phyloP scores from a whole-genome alignment of 441 rosid species.

The Bocquillonia castaneifolia region DNA sequence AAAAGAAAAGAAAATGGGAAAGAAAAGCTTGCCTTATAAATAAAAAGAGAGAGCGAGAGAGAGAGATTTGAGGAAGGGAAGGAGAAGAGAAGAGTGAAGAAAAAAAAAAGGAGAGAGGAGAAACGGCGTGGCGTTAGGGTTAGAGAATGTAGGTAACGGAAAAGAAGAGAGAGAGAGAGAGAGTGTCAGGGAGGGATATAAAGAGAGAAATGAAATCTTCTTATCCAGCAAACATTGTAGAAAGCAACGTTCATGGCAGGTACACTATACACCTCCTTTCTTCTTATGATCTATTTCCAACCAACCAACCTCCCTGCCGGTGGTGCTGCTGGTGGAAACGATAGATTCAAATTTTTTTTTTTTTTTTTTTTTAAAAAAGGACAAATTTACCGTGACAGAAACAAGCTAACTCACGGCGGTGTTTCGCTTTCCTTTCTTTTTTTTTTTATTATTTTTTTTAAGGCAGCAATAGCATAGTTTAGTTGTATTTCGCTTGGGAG shows the following conservation, averaged over 20 bases:
- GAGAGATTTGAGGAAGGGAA: neutral
- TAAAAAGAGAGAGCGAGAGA: neutral
- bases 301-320: neutral
- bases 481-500: no score
- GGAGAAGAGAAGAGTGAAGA: conserved; percentile 1
- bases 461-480: no score
- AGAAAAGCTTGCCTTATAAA: conserved; percentile 26
- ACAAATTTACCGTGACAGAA: neutral
- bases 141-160: conserved; percentile 29
- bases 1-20: neutral
- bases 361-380: no score
- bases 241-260: conserved; percentile 18
- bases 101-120: neutral
- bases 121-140: conserved; percentile 19
- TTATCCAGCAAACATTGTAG: conserved; percentile 12
- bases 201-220: conserved; percentile 6
- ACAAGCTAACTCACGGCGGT: conserved; percentile 6
- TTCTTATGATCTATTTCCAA: neutral
- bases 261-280: neutral
- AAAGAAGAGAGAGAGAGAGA: conserved; percentile 11
- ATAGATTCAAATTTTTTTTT: neutral
- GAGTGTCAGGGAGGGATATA: conserved; percentile 14
- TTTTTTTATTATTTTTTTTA: no score
- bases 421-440: neutral
- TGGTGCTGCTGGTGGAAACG: neutral